Base-by-base conservation (phyloP, 169 alveolate species). In the Miamiensis avidus region DNA sequence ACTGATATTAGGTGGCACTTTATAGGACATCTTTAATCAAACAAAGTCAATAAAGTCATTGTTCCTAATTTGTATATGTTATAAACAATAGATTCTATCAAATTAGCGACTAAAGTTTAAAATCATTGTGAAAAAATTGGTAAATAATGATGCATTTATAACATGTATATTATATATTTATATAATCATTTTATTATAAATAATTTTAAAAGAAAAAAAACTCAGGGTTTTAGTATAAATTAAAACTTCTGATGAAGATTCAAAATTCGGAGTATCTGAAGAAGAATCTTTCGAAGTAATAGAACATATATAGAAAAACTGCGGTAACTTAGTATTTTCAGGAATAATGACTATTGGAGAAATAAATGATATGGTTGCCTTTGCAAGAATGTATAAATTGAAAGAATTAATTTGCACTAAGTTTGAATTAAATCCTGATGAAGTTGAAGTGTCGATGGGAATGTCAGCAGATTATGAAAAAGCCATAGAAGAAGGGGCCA, bases 311-410 rank as follows among this genome's bases (percentile, higher is more conserved):
- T 83, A 95, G 28, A 89, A 91, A 4, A 85, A 93, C 29, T 94
- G 98, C 72, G 88, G 91, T 28, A 82, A 85, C 32, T 89, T 98
- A 69, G 93, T 89, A 28, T 95, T 98, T 72, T 87, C 91, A 64
- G 99, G 99, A 27, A 92, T 98, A 65, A 98, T 98, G 99, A 96
- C 99, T 1, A 97, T 98, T 79, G 98, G 99, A n/a, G 87, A 95
- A 65, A 78, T 93, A 34, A 92, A 94, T 78, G 91, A 92, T 89
- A 65, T 75, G 26, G 88, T 78, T 1, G 95, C 94, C 49, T 94
- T 95, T 91, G 83, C 89, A 75, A 65, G 90, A 86, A 89, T 97
- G 91, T 65, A 91, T 81, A 83, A 93, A 32, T 86, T 94, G 73
- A 95, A 89, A 90, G 85, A 84, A 30, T 74, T 89, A 78, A 81